These are phyloP conservation scores for Kwoniella europaea DNA, from an alignment of 768 basidiomycete genomes.

Conservation along the genomic window DNA sequence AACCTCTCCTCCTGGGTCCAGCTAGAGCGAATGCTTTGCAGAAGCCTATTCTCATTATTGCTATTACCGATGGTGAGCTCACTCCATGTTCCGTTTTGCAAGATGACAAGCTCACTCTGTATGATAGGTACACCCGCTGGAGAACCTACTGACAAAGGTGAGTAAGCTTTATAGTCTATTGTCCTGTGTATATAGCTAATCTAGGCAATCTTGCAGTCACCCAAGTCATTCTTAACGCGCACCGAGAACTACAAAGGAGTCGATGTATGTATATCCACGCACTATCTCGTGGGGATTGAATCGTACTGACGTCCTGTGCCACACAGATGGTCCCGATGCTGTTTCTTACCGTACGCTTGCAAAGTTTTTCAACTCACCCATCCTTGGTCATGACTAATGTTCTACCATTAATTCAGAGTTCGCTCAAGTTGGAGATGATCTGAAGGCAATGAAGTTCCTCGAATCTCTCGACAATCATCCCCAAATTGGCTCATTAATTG, in stretches of 20 bases:
- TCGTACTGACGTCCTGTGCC: no score
- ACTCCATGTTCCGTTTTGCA: background rate
- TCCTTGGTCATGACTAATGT: no score
- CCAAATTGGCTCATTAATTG: no score
- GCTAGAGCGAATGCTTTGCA: constrained; percentile 51
- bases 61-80: constrained; percentile 51
- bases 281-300: no score
- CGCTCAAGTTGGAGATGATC: constrained; percentile 57
- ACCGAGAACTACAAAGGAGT: no score
- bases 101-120: constrained; percentile 35
- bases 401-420: constrained; percentile 28
- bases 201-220: no score
- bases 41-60: constrained; percentile 61
- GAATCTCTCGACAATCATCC: constrained; percentile 58
- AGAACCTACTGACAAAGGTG: constrained; percentile 50
- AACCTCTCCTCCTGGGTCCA: constrained; percentile 60
- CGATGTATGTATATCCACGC: no score
- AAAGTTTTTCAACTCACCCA: no score
- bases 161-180: no score
- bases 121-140: constrained; percentile 22
- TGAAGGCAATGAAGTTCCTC: constrained; percentile 58
- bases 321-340: constrained; percentile 31
- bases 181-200: no score
- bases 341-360: constrained; percentile 45
- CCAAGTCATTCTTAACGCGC: no score